Evolutionary conservation across 1,284 basidiomycete genomes (phyloP), one percentile per base, ranked within the genome.

Genomic region (Trichosporon sp.): DNA sequence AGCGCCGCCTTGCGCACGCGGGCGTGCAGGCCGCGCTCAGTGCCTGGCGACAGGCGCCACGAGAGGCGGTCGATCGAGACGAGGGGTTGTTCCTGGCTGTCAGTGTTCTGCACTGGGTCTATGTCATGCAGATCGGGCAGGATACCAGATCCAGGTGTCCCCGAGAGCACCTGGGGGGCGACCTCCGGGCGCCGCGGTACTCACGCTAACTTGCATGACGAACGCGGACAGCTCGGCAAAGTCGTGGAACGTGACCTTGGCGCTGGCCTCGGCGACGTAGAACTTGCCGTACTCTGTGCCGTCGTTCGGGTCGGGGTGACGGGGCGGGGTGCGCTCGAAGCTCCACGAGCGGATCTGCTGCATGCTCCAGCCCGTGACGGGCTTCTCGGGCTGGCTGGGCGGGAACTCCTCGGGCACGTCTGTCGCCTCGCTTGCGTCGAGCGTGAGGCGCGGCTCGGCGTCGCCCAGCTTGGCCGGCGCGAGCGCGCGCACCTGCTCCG

Each of bases 281-380:
- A 65, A 31, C 64, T 62, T 68, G 31, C 58, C 25, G 11, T 60
- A 34, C 63, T 62, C 42, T 31, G 34, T 25, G 34, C 47, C 34
- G 47, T 58, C 58, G 35, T 27, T 11, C 7, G 9, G 6, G 18
- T 27, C 15, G 8, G 38, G 11, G 38, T 9, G 62, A 44, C 35
- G 27, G 47, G 56, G 27, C 35, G 56, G n/a, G 23, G 32, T 29
- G 38, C 31, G 25, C 21, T 47, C 56, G 27, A 23, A 32, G 15
- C 62, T 31, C 38, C 62, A 68, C 11, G 68, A 67, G 34, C 62
- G 53, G 21, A 72, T 25, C 47, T 65, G 53, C 67, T 72, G 67
- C 47, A 68, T 53, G 35, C 38, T 66, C 71, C 71, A 72, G 35
- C 47, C 68, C n/a, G 69, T 67, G 29, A 72, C 63, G 21, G 71